phyloP scores from a whole-genome alignment of 2,329 filamentous ascomycete genomes.

The Clarireedia sp. region DNA sequence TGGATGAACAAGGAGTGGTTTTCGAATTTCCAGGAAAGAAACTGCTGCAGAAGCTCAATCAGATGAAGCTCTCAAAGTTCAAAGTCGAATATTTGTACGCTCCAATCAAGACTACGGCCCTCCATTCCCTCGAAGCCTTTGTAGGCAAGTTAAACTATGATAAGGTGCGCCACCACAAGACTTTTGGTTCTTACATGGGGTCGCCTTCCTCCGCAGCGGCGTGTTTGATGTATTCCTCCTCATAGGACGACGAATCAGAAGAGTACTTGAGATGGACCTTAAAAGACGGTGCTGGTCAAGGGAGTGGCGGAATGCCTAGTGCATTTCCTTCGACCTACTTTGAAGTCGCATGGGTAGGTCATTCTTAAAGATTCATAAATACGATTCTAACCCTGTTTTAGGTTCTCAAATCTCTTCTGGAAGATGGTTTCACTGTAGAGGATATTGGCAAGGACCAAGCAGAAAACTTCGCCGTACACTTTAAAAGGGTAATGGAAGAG shows the following conservation, averaged over 20 bases:
- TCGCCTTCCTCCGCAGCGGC: background rate
- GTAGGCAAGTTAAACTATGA: constrained; percentile 32
- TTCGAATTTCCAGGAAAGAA: background rate
- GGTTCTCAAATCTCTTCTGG: too few species aligned
- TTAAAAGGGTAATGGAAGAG: background rate
- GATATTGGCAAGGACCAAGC: background rate
- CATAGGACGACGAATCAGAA: background rate
- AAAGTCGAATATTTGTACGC: constrained; percentile 24
- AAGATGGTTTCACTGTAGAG: background rate
- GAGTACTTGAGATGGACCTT: background rate
- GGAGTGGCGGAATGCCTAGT: background rate
- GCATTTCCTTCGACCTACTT: background rate
- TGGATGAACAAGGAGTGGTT: background rate
- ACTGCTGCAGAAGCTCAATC: constrained; percentile 18
- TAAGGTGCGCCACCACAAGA: constrained; percentile 5
- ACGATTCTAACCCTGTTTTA: too few species aligned
- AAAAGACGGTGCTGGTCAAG: background rate
- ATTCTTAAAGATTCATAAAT: too few species aligned
- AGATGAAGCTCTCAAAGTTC: constrained; percentile 27
- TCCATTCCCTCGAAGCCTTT: constrained; percentile 35
- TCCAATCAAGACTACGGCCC: constrained; percentile 21
- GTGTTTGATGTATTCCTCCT: background rate
- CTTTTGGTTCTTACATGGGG: too few species aligned
- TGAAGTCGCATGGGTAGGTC: background rate
- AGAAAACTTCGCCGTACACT: too few species aligned